Conservation (phyloP, 2,329 filamentous ascomycete genomes). For the Colletotrichum sp. region DNA sequence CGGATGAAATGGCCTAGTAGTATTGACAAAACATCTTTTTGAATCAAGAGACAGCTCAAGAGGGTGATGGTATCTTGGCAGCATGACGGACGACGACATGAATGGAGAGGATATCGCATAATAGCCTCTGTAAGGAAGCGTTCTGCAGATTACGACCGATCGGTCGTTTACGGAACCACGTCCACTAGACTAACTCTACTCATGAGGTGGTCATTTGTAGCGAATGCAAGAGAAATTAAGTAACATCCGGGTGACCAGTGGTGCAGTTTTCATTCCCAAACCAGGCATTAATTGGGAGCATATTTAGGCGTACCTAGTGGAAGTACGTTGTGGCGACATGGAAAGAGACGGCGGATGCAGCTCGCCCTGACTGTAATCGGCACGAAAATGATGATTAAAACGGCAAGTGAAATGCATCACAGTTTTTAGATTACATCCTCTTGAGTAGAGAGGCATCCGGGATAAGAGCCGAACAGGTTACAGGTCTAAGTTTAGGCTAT, state of each 20-base stretch:
- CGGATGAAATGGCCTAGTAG: background rate
- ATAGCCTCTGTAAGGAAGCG: rapidly evolving
- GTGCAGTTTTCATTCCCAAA: background rate
- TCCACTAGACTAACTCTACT: background rate
- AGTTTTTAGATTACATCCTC: background rate
- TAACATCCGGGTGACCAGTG: background rate
- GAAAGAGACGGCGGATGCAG: background rate
- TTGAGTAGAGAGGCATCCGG: background rate
- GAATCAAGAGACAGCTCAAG: rapidly evolving
- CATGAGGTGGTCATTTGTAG: too few relatives aligned
- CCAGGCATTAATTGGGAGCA: background rate
- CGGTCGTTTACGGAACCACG: background rate
- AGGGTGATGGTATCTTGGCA: background rate
- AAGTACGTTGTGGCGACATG: background rate
- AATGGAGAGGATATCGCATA: background rate
- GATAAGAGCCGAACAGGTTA: background rate
- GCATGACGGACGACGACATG: background rate
- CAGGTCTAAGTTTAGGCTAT: background rate
- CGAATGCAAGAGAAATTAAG: background rate
- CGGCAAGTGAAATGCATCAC: background rate
- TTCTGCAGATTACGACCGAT: background rate
- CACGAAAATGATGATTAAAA: background rate
- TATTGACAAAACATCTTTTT: background rate
- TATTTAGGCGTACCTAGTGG: background rate
- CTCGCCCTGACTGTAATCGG: background rate